phyloP scores from a whole-genome alignment of 257 asterid species.

The Ballota nigra region DNA sequence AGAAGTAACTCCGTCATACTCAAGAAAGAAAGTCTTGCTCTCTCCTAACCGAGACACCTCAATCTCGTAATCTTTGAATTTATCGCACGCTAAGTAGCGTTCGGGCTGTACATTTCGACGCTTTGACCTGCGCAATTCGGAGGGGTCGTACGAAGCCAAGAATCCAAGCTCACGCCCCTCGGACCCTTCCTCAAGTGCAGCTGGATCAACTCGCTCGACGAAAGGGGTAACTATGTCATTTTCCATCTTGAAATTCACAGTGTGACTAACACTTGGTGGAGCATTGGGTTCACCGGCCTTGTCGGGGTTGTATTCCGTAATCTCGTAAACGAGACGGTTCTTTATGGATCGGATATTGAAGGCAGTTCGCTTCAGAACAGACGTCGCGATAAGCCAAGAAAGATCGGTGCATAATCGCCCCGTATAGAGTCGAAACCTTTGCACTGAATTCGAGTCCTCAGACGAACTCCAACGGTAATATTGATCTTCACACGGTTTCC shows the following conservation, averaged over 20 bases:
- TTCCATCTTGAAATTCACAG: constrained; percentile 64
- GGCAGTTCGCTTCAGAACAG: constrained; percentile 50
- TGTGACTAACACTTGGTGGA: constrained; percentile 24
- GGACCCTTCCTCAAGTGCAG: constrained; percentile 22
- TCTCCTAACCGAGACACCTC: constrained; percentile 71
- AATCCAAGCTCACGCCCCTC: constrained; percentile 34
- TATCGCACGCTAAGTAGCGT: constrained; percentile 70
- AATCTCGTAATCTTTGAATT: constrained; percentile 57
- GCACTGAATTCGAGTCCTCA: constrained; percentile 70
- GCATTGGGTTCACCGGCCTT: constrained; percentile 9
- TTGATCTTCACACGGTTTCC: constrained; percentile 51
- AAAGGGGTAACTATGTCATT: constrained; percentile 47
- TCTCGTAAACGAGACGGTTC: constrained; percentile 61
- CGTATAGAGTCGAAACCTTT: constrained; percentile 43
- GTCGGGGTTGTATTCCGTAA: constrained; percentile 40
- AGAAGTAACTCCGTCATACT: constrained; percentile 32
- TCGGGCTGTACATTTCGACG: constrained; percentile 72
- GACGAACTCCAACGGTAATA: constrained; percentile 74
- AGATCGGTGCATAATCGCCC: constrained; percentile 69
- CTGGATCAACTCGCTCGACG: constrained; percentile 33
- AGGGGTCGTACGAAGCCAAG: constrained; percentile 34
- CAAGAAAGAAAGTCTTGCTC: constrained; percentile 44
- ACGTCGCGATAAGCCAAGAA: constrained; percentile 74
- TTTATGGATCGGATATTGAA: constrained; percentile 61
- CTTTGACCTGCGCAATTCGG: constrained; percentile 74